A percentile compares a stretch with the other conserved stretches of the same genome.
phyloP scores from a whole-genome alignment of 345 rosid genomes.

The Psidium guajava region DNA sequence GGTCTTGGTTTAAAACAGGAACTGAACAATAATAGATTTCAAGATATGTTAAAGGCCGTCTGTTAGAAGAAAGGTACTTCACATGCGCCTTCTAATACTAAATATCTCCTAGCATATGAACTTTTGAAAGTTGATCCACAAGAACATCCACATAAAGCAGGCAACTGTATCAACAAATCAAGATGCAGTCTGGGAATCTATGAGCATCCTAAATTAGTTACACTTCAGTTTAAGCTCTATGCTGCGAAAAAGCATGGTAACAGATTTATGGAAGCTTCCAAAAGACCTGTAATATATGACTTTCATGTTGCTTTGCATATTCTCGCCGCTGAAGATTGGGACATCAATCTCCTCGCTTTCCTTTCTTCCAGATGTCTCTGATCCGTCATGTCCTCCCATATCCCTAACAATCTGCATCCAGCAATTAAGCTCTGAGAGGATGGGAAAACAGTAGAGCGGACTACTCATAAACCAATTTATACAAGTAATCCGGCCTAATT shows the following conservation, averaged over 20 bases:
- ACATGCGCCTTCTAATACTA: not conserved
- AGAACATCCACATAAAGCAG: not conserved
- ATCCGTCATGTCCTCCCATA: conserved; percentile 47
- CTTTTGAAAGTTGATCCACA: not conserved
- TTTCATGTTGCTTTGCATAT: conserved; percentile 89
- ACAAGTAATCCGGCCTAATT: not conserved
- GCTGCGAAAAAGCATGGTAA: not conserved
- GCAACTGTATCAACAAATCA: not conserved
- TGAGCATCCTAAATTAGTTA: not conserved
- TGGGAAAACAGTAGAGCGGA: not conserved
- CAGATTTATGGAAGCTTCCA: not conserved
- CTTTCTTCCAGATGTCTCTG: conserved; percentile 51
- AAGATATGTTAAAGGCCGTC: not conserved
- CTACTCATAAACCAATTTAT: not conserved
- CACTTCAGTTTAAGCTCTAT: not conserved
- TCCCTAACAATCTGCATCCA: not conserved
- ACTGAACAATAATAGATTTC: not conserved
- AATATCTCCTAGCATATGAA: not conserved
- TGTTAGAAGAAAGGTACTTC: not conserved
- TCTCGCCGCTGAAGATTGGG: conserved; percentile 60
- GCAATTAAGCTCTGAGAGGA: not conserved
- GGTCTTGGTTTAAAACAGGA: not conserved
- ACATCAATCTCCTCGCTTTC: conserved; percentile 50
- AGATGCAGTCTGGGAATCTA: not conserved
- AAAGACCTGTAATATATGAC: conserved; percentile 79